Base-by-base conservation (phyloP, 768 basidiomycete species). In the Lactarius hatsudake region DNA sequence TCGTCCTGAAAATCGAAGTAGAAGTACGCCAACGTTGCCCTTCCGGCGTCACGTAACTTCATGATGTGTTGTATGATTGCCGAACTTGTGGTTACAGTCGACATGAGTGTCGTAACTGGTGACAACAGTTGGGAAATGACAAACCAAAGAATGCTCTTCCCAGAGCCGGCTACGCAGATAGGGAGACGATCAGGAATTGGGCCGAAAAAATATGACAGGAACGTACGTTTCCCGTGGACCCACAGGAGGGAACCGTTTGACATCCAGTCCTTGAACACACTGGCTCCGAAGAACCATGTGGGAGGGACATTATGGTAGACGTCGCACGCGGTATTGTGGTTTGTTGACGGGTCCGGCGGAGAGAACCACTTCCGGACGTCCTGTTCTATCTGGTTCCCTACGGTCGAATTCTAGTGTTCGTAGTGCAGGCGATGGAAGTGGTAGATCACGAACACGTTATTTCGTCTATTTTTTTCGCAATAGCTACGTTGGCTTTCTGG, bases 1-100 rank as follows among this genome's bases (percentile, higher is more conserved):
- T 53, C 51, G 23, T 53, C 51, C 51, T 13, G 51, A 26, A 53
- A 53, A 53, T 53, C 51, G 51, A 53, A 53, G 51, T 53, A 53
- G 26, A 53, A 53, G 7, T 26, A 53, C 5, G 51, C 26, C 26
- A 53, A 26, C 1, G 51, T 53, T 17, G 51, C 51, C 1, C 51
- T 53, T 26, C 51, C 51, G 26, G 13, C 26, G 26, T 26, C 26
- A 26, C 51, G 26, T 15, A 53, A 26, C 17, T 1, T 15, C 51
- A 17, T 26, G 15, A 53, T 26, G 13, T 17, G 51, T 53, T 53
- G 51, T 13, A 53, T 53, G 13, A 53, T 28, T 1, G 51, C 23
- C 15, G 51, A 26, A 28, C 51, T 53, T 15, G 23, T 15, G 12
- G 23, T n/a, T n/a, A n/a, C n/a, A n/a, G n/a, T 15, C 26, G 13